These are phyloP conservation scores for Agrocybe chaxingu DNA, from an alignment of 768 basidiomycete genomes.

Conservation along the genomic window DNA sequence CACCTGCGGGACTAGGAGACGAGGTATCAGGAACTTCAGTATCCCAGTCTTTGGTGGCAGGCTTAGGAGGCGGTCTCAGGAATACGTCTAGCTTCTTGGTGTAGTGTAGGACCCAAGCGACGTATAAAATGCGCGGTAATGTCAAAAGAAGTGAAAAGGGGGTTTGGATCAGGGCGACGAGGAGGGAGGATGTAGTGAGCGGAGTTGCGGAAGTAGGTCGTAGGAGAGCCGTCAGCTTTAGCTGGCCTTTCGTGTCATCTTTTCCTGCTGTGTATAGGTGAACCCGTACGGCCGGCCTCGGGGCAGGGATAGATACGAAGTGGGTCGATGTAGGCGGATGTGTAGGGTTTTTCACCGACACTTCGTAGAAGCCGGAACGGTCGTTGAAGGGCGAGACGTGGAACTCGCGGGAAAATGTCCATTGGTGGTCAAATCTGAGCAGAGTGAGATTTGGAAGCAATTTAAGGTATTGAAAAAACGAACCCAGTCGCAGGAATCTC, in stretches of 20 bases:
- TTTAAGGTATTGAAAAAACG: constrained; percentile 1
- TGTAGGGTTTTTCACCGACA: constrained; percentile 49
- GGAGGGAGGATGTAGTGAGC: constrained; percentile 33
- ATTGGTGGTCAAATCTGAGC: constrained; percentile 55
- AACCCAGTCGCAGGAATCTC: constrained; percentile 26
- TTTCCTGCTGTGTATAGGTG: constrained; percentile 30
- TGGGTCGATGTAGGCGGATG: constrained; percentile 25
- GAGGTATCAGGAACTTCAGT: constrained; percentile 7
- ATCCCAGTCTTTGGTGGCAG: constrained; percentile 28
- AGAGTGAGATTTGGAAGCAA: not conserved
- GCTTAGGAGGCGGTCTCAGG: constrained; percentile 55
- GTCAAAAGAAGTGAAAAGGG: constrained; percentile 56
- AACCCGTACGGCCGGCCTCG: constrained; percentile 38
- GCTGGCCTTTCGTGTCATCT: constrained; percentile 22
- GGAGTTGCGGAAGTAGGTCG: constrained; percentile 32
- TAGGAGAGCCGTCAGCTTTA: constrained; percentile 55
- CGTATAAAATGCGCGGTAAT: constrained; percentile 56
- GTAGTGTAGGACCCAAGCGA: constrained; percentile 63
- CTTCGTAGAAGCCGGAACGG: constrained; percentile 59
- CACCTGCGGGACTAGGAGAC: constrained; percentile 19
- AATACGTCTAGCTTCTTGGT: constrained; percentile 52
- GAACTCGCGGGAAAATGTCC: constrained; percentile 66
- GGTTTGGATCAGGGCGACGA: constrained; percentile 34
- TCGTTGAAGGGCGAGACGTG: constrained; percentile 81
- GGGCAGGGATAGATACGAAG: constrained; percentile 7